Base-by-base conservation (phyloP, 2,329 filamentous ascomycete species). In the Dactylella cylindrospora region DNA sequence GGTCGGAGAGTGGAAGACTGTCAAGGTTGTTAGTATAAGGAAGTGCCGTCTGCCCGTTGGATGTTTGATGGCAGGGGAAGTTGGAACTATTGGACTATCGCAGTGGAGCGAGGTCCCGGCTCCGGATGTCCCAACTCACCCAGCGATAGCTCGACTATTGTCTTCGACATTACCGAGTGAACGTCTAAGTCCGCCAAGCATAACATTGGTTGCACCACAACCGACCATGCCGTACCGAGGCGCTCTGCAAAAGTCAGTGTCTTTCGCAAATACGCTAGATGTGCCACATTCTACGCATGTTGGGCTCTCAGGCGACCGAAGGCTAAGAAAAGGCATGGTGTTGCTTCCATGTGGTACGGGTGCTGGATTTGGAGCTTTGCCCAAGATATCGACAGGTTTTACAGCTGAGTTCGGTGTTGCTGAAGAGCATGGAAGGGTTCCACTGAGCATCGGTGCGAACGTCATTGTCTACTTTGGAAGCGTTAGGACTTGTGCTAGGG, bases 401-500 rank as follows among this genome's bases (percentile, higher is more conserved):
- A 83, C 82, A 1, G 90, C 88, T 0, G 78, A 79, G 0, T 94
- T 96, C 69, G 75, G 79, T 0, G 79, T 84, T 3, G 72, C 77
- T 0, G 81, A 85, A 41, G 64, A 65, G 17, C 66, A 57, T 13
- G 64, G 64, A 22, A 46, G 52, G n/a, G 22, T 47, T 15, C 76
- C 80, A 1, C 76, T 96, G 5, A 78, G 80, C 0, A 74, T 83
- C 0, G 86, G 87, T 1, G 84, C 80, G 32, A 77, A 85, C 26
- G 84, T 90, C 3, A 90, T 94, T 23, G 81, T 91, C 0, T 97
- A 96, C 70, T 82, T 90, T 32, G 89, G 88, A 13, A 96, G 90
- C 70, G 84, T 97, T 10, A 81, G 91, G 6, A 86, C 90, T 1
- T 83, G 86, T 0, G 90, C 89, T 0, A 84, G 85, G 60, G 81